Evolutionary conservation across 75 land plant species (phyloP).

Genomic region (Picea sitchensis): DNA sequence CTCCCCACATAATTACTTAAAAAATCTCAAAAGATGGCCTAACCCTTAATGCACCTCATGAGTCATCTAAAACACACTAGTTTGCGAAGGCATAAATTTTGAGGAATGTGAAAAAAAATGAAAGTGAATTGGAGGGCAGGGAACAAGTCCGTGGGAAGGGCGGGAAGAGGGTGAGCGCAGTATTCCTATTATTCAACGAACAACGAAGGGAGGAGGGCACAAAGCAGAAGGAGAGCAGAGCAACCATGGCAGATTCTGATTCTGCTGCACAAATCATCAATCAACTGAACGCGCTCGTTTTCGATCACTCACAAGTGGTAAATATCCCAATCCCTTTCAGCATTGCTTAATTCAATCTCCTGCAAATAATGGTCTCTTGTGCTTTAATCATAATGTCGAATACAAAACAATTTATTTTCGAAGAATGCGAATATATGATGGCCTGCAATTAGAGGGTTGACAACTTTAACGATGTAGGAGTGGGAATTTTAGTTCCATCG

Average conservation of each 20-base stretch:
- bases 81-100: no score
- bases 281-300: background rate
- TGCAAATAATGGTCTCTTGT: background rate
- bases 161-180: background rate
- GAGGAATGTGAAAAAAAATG: no score
- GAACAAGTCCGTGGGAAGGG: background rate
- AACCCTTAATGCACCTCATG: no score
- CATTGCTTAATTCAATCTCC: background rate
- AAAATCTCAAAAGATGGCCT: no score
- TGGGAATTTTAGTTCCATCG: background rate
- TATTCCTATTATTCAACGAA: background rate
- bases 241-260: slow-evolving; percentile 2
- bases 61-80: no score
- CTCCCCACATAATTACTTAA: no score
- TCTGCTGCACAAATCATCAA: background rate
- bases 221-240: background rate
- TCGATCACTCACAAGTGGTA: slow-evolving; percentile 9
- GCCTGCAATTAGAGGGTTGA: background rate
- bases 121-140: background rate
- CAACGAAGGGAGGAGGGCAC: background rate
- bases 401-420: background rate
- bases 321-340: background rate
- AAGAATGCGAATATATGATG: background rate
- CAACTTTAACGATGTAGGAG: background rate
- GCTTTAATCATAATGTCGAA: background rate